These are phyloP conservation scores for Polyrhizophydium stewartii DNA, from an alignment of 371 early-diverging fungal genomes.

Conservation along the genomic window DNA sequence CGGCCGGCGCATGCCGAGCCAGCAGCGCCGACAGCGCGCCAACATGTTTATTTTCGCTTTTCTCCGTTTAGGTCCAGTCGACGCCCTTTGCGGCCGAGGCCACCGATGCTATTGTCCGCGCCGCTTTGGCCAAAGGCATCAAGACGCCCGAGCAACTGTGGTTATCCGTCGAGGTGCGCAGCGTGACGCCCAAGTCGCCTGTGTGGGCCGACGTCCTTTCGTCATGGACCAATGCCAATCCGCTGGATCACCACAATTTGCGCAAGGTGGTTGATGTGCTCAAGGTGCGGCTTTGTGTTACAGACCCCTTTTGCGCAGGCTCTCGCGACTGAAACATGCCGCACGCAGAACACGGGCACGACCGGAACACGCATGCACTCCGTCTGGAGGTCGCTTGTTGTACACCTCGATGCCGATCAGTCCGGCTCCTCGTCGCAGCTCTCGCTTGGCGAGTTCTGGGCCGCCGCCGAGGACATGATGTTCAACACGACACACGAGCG, in stretches of 20 bases:
- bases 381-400: constrained; percentile 62
- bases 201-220: too few relatives aligned
- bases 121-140: constrained; percentile 56
- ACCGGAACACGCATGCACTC: constrained; percentile 71
- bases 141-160: constrained; percentile 65
- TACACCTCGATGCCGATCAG: not conserved
- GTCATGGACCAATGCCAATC: too few relatives aligned
- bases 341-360: constrained; percentile 48
- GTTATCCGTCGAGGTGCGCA: constrained; percentile 42
- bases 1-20: not conserved
- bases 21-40: too few relatives aligned
- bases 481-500: constrained; percentile 79
- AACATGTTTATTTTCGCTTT: too few relatives aligned
- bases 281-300: constrained; percentile 28
- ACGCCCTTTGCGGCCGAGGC: constrained; percentile 8
- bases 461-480: constrained; percentile 65
- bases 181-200: too few relatives aligned
- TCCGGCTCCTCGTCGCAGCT: not conserved
- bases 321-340: too few relatives aligned
- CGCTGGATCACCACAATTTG: constrained; percentile 55
- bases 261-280: constrained; percentile 52
- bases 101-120: constrained; percentile 1
- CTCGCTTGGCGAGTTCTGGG: constrained; percentile 77
- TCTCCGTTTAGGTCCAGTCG: not conserved
- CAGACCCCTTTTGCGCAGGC: too few relatives aligned